phyloP scores from a whole-genome alignment of 139 green algal genomes.

The Tetraselmis chui region DNA sequence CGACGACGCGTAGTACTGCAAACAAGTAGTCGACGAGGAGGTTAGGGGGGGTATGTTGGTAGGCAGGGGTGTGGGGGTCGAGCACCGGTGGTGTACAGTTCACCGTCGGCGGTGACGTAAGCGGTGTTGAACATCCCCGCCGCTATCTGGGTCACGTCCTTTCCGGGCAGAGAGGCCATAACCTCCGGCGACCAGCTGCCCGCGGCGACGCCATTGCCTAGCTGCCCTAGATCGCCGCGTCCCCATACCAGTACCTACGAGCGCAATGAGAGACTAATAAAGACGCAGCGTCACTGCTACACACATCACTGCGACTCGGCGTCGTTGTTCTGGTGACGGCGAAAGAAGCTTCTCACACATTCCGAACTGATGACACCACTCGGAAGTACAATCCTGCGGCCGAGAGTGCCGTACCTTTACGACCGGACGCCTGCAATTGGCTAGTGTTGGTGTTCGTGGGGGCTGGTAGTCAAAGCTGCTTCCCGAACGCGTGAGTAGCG shows the following conservation, averaged over 20 bases:
- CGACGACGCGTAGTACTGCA: no score
- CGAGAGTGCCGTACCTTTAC: background rate
- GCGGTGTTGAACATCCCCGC: constrained; percentile 39
- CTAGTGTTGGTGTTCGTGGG: background rate
- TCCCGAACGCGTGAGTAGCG: no score
- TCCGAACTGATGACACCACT: background rate
- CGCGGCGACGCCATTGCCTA: constrained; percentile 16
- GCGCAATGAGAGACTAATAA: background rate
- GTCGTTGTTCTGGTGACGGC: background rate
- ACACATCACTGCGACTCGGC: background rate
- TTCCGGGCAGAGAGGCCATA: constrained; percentile 21
- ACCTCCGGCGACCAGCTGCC: constrained; percentile 3
- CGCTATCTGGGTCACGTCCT: constrained; percentile 16
- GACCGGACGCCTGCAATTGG: background rate
- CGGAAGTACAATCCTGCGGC: background rate
- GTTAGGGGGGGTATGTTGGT: no score
- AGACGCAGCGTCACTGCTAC: constrained; percentile 1
- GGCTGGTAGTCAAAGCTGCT: background rate
- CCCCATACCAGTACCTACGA: constrained; percentile 34
- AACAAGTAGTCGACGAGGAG: no score
- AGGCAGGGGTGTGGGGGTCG: background rate
- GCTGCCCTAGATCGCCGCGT: constrained; percentile 37
- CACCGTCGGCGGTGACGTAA: constrained; percentile 44
- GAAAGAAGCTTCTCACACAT: background rate
- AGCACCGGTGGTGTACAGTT: constrained; percentile 38